Evolutionary conservation across 192 early-diverging fungal genomes (phyloP), one percentile per base, ranked within the genome.

Genomic region (Chytriomyces sp.): DNA sequence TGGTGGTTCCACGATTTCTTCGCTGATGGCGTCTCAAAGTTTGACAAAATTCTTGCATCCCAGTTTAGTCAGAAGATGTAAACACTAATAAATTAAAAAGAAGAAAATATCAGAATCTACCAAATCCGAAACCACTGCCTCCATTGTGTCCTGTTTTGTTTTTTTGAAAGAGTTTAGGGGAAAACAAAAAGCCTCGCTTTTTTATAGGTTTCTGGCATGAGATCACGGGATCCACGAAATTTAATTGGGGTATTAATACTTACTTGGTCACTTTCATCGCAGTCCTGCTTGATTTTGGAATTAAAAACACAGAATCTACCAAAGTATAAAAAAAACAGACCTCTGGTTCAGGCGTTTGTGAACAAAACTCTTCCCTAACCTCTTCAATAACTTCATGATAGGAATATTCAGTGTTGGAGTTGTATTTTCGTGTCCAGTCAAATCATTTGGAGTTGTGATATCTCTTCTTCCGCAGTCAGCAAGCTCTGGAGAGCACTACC

Each of bases 401-500:
- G 44, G 44, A 12, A 49, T 49, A 49, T 49, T 49, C 44, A 8
- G 44, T 49, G 44, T 49, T n/a, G n/a, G 44, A 49, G 44, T 8
- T 49, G 44, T 49, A 49, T 49, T 31, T 64, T 87, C 55, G 79
- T 80, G 87, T 89, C 81, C 37, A 67, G 14, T 32, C 5, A 44
- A 52, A 4, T 68, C n/a, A n/a, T n/a, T n/a, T n/a, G n/a, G n/a
- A n/a, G n/a, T n/a, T n/a, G n/a, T n/a, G n/a, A n/a, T n/a, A n/a
- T n/a, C n/a, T n/a, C n/a, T n/a, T n/a, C n/a, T n/a, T n/a, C n/a
- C n/a, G n/a, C n/a, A n/a, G n/a, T n/a, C n/a, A n/a, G n/a, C n/a
- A n/a, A n/a, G n/a, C n/a, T n/a, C n/a, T n/a, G n/a, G n/a, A n/a
- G n/a, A n/a, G n/a, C n/a, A n/a, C n/a, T n/a, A n/a, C n/a, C n/a